These are phyloP conservation scores for Cystoderma amianthinum DNA, from an alignment of 768 basidiomycete genomes.

Conservation along the genomic window DNA sequence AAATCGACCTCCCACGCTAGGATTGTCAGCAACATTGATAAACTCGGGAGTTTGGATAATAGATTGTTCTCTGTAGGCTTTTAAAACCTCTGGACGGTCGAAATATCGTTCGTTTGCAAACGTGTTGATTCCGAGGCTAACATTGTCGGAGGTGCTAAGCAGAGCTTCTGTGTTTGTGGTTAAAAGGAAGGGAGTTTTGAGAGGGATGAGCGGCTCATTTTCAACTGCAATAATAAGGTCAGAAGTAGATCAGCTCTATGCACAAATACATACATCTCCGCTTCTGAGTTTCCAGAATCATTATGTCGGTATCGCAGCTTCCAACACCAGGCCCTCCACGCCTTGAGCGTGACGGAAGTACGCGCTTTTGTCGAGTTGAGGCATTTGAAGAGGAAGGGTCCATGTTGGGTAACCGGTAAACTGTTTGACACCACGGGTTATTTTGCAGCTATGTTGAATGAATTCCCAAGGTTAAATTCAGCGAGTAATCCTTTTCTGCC, in stretches of 20 bases:
- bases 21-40: conserved; percentile 35
- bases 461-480: too few relatives aligned
- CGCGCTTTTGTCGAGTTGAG: conserved; percentile 61
- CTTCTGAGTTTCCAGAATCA: conserved; percentile 79
- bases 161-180: conserved; percentile 62
- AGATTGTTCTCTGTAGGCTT: conserved; percentile 60
- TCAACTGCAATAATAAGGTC: conserved; percentile 47
- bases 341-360: conserved; percentile 74
- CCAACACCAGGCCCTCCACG: conserved; percentile 80
- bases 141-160: conserved; percentile 29
- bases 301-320: conserved; percentile 69
- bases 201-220: conserved; percentile 65
- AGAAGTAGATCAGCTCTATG: too few relatives aligned
- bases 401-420: conserved; percentile 15
- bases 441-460: too few relatives aligned
- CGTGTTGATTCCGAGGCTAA: conserved; percentile 42
- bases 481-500: too few relatives aligned
- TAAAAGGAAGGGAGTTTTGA: conserved; percentile 57
- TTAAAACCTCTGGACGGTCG: conserved; percentile 69
- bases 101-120: conserved; percentile 69
- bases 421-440: too few relatives aligned
- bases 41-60: conserved; percentile 79
- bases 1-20: conserved; percentile 60
- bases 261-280: conserved; percentile 61
- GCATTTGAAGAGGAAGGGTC: conserved; percentile 28